Conservation (phyloP, 306 rosid species). For the Vicia villosa region DNA sequence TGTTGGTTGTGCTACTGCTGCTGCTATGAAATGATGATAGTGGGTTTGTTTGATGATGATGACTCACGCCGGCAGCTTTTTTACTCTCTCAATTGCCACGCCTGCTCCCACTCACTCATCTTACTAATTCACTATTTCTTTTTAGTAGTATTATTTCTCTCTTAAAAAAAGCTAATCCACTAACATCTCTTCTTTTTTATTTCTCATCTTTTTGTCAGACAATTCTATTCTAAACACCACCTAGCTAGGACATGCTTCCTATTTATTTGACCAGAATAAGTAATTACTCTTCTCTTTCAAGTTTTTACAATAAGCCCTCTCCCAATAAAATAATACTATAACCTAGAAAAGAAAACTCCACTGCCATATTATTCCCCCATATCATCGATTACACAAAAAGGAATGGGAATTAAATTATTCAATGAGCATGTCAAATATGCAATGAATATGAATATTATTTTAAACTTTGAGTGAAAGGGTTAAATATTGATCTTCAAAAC, state of each 20-base stretch:
- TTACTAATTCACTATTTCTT: background rate
- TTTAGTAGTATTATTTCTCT: constrained; percentile 14
- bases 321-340: constrained; percentile 11
- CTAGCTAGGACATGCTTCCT: constrained; percentile 39
- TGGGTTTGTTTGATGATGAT: constrained; percentile 64
- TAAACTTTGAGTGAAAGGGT: too few relatives aligned
- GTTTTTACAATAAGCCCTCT: background rate
- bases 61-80: constrained; percentile 97
- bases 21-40: constrained; percentile 44
- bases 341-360: constrained; percentile 46
- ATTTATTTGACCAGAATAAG: constrained; percentile 29
- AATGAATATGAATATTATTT: background rate
- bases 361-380: constrained; percentile 41
- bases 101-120: constrained; percentile 88
- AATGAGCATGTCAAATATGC: background rate
- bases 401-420: constrained; percentile 16
- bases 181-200: constrained; percentile 49
- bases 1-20: constrained; percentile 31
- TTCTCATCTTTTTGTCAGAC: constrained; percentile 77
- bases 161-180: constrained; percentile 75
- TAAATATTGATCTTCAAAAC: too few relatives aligned
- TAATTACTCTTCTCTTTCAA: constrained; percentile 5
- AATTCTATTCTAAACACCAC: constrained; percentile 53
- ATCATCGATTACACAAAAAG: constrained; percentile 49
- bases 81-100: constrained; percentile 68